These are phyloP conservation scores for Sporothrix luriei DNA, from an alignment of 2,329 filamentous ascomycete genomes.

Conservation along the genomic window DNA sequence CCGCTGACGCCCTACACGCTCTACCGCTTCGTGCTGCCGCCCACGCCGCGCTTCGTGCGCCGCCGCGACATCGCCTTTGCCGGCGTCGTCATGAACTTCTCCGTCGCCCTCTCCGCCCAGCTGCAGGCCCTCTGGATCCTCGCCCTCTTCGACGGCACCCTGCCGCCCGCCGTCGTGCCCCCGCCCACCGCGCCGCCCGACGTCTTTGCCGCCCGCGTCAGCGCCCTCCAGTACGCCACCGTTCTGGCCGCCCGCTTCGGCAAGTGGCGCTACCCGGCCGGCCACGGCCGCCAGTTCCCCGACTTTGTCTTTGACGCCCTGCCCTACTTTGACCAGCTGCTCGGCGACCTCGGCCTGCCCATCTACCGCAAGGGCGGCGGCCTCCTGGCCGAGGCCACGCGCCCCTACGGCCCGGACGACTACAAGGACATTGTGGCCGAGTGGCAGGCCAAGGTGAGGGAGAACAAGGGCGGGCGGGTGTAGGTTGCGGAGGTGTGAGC, in stretches of 20 bases:
- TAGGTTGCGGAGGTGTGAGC: not conserved
- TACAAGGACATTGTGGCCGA: slow-evolving; percentile 58
- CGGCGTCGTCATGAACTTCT: slow-evolving; percentile 50
- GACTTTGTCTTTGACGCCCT: slow-evolving; percentile 77
- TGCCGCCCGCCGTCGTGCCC: slow-evolving; percentile 44
- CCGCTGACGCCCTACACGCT: slow-evolving; percentile 48
- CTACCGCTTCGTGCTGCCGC: slow-evolving; percentile 53
- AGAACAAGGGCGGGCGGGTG: not conserved
- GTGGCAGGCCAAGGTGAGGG: slow-evolving; percentile 40
- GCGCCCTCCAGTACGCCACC: slow-evolving; percentile 55
- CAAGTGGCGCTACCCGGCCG: slow-evolving; percentile 67
- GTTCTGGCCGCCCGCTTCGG: slow-evolving; percentile 69
- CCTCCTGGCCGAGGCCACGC: slow-evolving; percentile 54
- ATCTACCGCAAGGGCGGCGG: slow-evolving; percentile 58
- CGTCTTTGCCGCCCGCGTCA: slow-evolving; percentile 41
- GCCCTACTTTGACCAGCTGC: slow-evolving; percentile 70
- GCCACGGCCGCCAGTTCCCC: slow-evolving; percentile 63
- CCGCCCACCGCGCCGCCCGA: slow-evolving; percentile 34
- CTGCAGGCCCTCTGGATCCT: slow-evolving; percentile 63
- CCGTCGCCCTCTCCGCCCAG: slow-evolving; percentile 48
- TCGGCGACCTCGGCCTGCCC: slow-evolving; percentile 65
- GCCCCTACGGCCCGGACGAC: slow-evolving; percentile 62
- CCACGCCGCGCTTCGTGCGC: slow-evolving; percentile 44
- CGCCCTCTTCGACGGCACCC: slow-evolving; percentile 62
- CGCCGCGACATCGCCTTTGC: slow-evolving; percentile 51